phyloP scores from a whole-genome alignment of 106 monocot species.

The Chionographis japonica region DNA sequence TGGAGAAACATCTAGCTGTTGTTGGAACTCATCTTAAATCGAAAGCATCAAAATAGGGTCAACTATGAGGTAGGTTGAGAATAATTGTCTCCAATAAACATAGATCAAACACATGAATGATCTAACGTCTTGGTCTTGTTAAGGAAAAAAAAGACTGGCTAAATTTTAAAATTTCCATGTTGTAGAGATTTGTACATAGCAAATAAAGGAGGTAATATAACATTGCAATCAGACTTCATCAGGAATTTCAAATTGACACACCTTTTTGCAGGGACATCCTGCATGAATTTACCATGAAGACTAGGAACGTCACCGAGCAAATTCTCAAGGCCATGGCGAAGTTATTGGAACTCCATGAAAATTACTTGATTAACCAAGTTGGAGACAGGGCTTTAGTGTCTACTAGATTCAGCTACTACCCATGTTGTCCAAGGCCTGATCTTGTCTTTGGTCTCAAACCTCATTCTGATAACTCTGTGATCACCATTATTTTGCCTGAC shows the following conservation, averaged over 20 bases:
- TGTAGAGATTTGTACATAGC: too few relatives aligned
- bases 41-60: too few relatives aligned
- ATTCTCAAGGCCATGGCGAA: slow-evolving; percentile 28
- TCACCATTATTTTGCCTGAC: slow-evolving; percentile 30
- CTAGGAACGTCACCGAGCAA: slow-evolving; percentile 15
- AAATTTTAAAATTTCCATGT: too few relatives aligned
- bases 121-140: too few relatives aligned
- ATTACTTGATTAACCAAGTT: slow-evolving; percentile 32
- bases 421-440: slow-evolving; percentile 29
- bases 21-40: too few relatives aligned
- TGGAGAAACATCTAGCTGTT: too few relatives aligned
- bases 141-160: too few relatives aligned
- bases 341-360: slow-evolving; percentile 30
- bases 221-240: too few relatives aligned
- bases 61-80: too few relatives aligned
- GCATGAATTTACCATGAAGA: slow-evolving; percentile 23
- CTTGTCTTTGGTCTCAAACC: slow-evolving; percentile 38
- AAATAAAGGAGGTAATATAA: background rate
- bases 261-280: slow-evolving; percentile 28
- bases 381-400: slow-evolving; percentile 19
- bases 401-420: slow-evolving; percentile 47
- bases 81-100: too few relatives aligned
- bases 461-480: slow-evolving; percentile 19
- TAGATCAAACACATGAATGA: too few relatives aligned
- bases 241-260: background rate